Percentiles rank a stretch among this genome's conserved stretches.
These are phyloP conservation scores for Populus tremula DNA, from an alignment of 345 rosid genomes.

Conservation along the genomic window DNA sequence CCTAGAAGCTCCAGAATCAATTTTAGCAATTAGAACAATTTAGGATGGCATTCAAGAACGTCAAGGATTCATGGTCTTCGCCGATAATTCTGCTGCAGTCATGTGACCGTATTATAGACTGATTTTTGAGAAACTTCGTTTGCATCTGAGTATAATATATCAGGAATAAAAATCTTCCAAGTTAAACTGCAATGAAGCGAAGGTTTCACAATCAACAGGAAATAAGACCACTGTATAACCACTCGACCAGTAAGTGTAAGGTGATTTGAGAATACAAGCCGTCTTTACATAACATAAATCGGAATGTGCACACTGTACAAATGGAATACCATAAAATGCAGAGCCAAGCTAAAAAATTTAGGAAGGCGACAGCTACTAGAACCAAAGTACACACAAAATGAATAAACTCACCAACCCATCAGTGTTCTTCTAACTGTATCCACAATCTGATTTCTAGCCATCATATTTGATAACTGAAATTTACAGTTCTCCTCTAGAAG, in stretches of 20 bases:
- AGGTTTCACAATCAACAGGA: neutral
- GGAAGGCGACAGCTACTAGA: neutral
- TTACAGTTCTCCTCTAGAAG: conserved; percentile 62
- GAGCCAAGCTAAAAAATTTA: neutral
- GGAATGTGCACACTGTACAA: neutral
- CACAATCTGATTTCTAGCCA: conserved; percentile 55
- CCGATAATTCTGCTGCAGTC: too few species aligned
- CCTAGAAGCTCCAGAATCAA: too few species aligned
- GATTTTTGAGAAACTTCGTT: too few species aligned
- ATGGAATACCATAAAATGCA: neutral
- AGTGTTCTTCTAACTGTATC: conserved; percentile 69
- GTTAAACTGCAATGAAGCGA: neutral
- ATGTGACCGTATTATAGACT: too few species aligned
- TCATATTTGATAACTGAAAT: conserved; percentile 32
- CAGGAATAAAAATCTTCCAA: too few species aligned
- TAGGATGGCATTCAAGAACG: too few species aligned
- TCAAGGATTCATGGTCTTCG: too few species aligned
- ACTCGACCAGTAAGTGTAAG: neutral
- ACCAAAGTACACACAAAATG: neutral
- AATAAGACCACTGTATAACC: neutral
- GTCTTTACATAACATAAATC: neutral
- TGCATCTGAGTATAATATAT: too few species aligned
- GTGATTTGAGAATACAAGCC: conserved; percentile 6
- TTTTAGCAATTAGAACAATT: too few species aligned
- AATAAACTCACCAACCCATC: conserved; percentile 66